Base-by-base conservation (phyloP, 75 land plant species). In the Larix kaempferi region DNA sequence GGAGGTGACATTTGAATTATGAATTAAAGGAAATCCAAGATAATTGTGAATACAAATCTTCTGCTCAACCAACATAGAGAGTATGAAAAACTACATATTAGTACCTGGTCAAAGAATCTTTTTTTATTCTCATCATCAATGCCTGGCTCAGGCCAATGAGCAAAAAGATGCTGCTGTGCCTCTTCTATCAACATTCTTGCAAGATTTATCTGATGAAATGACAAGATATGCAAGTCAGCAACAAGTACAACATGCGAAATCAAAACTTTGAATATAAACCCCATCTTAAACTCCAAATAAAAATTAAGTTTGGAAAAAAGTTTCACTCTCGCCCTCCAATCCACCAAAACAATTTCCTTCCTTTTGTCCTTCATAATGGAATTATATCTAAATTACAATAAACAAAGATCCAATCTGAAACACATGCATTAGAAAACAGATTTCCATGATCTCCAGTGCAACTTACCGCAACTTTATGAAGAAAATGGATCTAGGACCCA, bases 81-180 rank as follows among this genome's bases (percentile, higher is more conserved):
- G 56, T n/a, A 49, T 1, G 29, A 21, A 77, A 60, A 64, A 52
- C 19, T 35, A 63, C 33, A 29, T 4, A 55, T 25, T 6, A 7
- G 21, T 64, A 89, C 98, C 95, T 94, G 98, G 56, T 89, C 82
- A 63, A 93, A 89, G 27, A 93, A 89, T 15, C 71, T 59, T 19
- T 52, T 74, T 75, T 95, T 95, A 14, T 78, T 80, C 4, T 81
- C 86, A 41, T 93, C 91, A 16, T 93, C 88, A 66, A 81, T 80
- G 21, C 95, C 95, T 54, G 86, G 93, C 55, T 84, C 90, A 1
- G 93, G 58, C 98, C 98, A 95, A 82, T 86, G 75, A 59, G 78
- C 80, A 76, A 95, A 93, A 39, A 95, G 81, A 84, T 95, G 98
- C 17, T 80, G 78, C 76, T 95, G 98, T n/a, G 84, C 85, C 77